Conservation (phyloP, 208 protist genomes). For the Ichthyophonus hoferi region DNA sequence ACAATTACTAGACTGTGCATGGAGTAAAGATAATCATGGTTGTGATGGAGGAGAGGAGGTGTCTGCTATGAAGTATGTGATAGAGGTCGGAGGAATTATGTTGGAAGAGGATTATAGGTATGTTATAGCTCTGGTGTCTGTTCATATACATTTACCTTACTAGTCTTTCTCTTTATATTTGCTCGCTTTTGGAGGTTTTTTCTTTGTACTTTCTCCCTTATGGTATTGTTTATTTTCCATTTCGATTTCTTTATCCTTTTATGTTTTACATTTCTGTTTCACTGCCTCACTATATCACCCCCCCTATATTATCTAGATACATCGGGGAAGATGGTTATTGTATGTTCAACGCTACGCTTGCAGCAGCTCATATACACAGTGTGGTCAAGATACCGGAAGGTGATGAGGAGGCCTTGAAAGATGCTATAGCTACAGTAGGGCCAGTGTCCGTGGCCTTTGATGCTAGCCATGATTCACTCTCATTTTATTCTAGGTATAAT, state of each 20-base stretch:
- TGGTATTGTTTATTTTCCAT: no score
- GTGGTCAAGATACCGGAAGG: neutral
- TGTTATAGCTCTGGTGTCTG: no score
- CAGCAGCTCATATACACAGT: neutral
- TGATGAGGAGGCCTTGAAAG: slow-evolving; percentile 25
- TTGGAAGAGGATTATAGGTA: neutral
- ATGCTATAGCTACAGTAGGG: slow-evolving; percentile 32
- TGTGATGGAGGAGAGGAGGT: slow-evolving; percentile 21
- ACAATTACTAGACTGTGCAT: slow-evolving; percentile 79
- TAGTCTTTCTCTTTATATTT: no score
- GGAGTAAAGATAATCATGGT: slow-evolving; percentile 6
- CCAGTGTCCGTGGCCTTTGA: slow-evolving; percentile 43
- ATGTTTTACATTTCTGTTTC: no score
- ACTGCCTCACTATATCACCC: no score
- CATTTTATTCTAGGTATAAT: slow-evolving; percentile 9
- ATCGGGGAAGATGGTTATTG: slow-evolving; percentile 16
- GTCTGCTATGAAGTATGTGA: slow-evolving; percentile 26
- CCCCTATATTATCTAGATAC: no score
- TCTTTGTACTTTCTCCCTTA: no score
- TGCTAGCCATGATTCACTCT: neutral
- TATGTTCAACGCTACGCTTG: neutral
- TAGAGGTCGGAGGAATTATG: slow-evolving; percentile 14
- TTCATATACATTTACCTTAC: no score
- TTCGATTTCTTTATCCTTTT: no score
- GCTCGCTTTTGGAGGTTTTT: no score